Evolutionary conservation across 148 eudicot genomes (phyloP).

Genomic region (Limonium bicolor): DNA sequence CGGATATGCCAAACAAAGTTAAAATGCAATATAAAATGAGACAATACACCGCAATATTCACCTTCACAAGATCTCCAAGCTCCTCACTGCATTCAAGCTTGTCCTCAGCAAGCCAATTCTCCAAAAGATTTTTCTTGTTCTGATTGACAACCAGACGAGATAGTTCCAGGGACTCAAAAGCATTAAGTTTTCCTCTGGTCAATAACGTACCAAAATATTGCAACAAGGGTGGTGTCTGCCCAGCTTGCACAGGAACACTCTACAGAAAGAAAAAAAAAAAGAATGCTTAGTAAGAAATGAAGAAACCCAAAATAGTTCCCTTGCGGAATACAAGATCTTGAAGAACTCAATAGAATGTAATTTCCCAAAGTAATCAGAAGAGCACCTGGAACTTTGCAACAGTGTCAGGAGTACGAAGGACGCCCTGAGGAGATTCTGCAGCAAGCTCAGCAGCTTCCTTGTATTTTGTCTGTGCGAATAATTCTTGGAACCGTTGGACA

Average conservation of each 20-base stretch:
- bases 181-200: slow-evolving; percentile 90
- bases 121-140: slow-evolving; percentile 87
- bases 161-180: slow-evolving; percentile 85
- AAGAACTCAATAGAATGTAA: too few relatives aligned
- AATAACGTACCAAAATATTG: slow-evolving; percentile 92
- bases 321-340: too few relatives aligned
- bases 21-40: background rate
- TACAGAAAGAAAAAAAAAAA: slow-evolving; percentile 28
- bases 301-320: too few relatives aligned
- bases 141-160: slow-evolving; percentile 96
- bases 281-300: background rate
- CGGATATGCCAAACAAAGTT: background rate
- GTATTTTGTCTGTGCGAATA: slow-evolving; percentile 95
- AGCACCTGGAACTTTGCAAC: slow-evolving; percentile 96
- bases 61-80: slow-evolving; percentile 99
- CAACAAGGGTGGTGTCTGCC: slow-evolving; percentile 89
- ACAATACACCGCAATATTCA: slow-evolving; percentile 6
- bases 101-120: slow-evolving; percentile 97
- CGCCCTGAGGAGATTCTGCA: slow-evolving; percentile 98
- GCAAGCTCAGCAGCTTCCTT: slow-evolving; percentile 99
- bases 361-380: background rate
- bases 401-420: slow-evolving; percentile 94
- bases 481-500: slow-evolving; percentile 94
- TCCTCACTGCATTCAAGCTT: slow-evolving; percentile 96
- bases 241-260: slow-evolving; percentile 99